Percentiles rank a stretch among this genome's conserved stretches.
These are phyloP conservation scores for Agrocybe chaxingu DNA, from an alignment of 768 basidiomycete species.

Conservation along the genomic window DNA sequence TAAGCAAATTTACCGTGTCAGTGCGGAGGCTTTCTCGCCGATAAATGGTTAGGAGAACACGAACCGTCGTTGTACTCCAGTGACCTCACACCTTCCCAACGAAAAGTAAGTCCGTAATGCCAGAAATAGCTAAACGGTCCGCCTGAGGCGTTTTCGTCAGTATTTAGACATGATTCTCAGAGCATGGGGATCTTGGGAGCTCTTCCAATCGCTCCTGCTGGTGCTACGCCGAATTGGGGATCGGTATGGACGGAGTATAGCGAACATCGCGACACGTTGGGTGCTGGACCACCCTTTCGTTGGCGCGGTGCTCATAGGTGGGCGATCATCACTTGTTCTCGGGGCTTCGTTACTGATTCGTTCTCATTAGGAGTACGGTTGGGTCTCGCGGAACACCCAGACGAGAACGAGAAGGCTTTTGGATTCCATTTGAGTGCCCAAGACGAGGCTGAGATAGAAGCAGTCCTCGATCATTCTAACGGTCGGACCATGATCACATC, in stretches of 20 bases:
- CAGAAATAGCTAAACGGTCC: not conserved
- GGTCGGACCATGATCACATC: conserved; percentile 58
- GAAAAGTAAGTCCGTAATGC: conserved; percentile 51
- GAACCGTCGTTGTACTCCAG: conserved; percentile 73
- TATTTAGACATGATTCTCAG: conserved; percentile 81
- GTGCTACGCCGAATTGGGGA: conserved; percentile 64
- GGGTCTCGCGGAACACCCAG: conserved; percentile 70
- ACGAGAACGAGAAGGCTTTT: conserved; percentile 66
- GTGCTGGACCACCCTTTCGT: conserved; percentile 76
- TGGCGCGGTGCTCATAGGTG: conserved; percentile 78
- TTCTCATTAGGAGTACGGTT: conserved; percentile 57
- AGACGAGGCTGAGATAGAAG: conserved; percentile 63
- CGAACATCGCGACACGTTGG: conserved; percentile 82
- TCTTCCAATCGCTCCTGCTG: conserved; percentile 66
- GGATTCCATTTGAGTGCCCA: conserved; percentile 50
- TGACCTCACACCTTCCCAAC: conserved; percentile 73
- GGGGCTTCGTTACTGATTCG: not conserved
- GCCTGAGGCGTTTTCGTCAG: conserved; percentile 30
- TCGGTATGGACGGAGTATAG: conserved; percentile 65
- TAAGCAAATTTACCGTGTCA: conserved; percentile 21
- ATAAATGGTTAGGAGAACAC: conserved; percentile 64
- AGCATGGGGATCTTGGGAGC: conserved; percentile 75
- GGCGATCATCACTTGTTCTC: conserved; percentile 2
- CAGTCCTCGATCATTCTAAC: conserved; percentile 58
- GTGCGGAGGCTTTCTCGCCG: conserved; percentile 83